phyloP scores from a whole-genome alignment of 2,329 filamentous ascomycete genomes.

The Alternaria triticina region DNA sequence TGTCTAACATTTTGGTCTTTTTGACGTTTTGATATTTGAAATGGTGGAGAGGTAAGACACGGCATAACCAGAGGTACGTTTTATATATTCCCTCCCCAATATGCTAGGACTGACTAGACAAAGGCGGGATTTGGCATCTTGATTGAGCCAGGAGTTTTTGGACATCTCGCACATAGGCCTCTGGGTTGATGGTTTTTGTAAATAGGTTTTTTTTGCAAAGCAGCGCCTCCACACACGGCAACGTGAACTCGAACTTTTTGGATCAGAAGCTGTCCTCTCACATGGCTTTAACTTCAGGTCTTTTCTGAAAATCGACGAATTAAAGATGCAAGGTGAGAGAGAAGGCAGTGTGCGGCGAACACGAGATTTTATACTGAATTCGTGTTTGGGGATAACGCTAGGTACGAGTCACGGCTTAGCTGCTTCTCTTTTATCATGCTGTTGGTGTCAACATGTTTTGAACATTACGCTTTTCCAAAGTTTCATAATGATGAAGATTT shows the following conservation, averaged over 20 bases:
- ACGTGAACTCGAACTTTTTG: not conserved
- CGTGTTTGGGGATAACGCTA: not conserved
- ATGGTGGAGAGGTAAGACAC: accelerated
- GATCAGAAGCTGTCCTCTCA: not conserved
- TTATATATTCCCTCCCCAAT: not conserved
- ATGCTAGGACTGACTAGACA: not conserved
- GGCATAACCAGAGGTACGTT: not conserved
- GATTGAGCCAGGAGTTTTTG: not conserved
- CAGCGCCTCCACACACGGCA: not conserved
- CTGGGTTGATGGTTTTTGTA: not conserved
- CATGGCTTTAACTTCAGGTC: not conserved
- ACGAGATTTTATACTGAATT: not conserved
- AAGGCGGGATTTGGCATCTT: not conserved
- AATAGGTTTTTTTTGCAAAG: not conserved
- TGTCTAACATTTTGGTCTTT: not conserved
- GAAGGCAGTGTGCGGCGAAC: not conserved
- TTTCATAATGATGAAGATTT: not conserved
- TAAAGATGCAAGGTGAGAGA: not conserved
- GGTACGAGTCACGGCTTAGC: not conserved
- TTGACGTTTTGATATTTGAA: not conserved
- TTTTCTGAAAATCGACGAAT: not conserved
- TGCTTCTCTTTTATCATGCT: not conserved
- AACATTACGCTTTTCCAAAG: not conserved
- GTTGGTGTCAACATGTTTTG: not conserved
- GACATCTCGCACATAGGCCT: not conserved